phyloP scores from a whole-genome alignment of 1,139 yeast genomes.

The Hyphopichia fennica region DNA sequence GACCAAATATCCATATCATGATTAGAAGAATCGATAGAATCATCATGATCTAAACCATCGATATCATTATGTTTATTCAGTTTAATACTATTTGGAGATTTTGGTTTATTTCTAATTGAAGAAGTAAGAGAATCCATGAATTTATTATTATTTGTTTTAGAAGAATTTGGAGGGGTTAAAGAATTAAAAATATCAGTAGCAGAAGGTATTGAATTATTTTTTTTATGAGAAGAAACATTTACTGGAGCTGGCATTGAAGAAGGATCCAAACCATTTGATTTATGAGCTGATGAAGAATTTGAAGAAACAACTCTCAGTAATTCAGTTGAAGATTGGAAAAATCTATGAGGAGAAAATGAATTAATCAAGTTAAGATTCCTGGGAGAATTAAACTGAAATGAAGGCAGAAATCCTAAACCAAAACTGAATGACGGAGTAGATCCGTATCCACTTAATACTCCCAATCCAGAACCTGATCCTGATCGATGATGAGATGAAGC shows the following conservation, averaged over 20 bases:
- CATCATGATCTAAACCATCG: constrained; percentile 7
- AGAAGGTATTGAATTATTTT: neutral
- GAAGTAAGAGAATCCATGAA: constrained; percentile 23
- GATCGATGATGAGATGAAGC: constrained; percentile 7
- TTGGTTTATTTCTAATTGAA: constrained; percentile 7
- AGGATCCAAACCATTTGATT: neutral
- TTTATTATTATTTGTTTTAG: constrained; percentile 12
- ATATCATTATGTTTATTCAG: neutral
- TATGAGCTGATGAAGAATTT: neutral
- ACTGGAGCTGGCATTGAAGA: neutral
- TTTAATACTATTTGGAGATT: neutral
- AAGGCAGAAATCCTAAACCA: constrained; percentile 47
- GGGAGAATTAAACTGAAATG: constrained; percentile 43
- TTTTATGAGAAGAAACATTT: neutral
- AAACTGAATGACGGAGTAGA: constrained; percentile 41
- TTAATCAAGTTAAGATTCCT: constrained; percentile 19
- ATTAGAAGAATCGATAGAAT: constrained; percentile 2
- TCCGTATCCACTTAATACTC: constrained; percentile 7
- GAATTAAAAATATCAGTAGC: constrained; percentile 10
- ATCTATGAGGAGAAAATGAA: constrained; percentile 38
- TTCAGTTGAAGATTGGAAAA: constrained; percentile 27
- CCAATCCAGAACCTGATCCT: neutral
- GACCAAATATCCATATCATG: constrained; percentile 34
- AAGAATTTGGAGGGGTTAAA: constrained; percentile 23
- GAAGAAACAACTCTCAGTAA: constrained; percentile 14